Evolutionary conservation across 2,329 filamentous ascomycete genomes (phyloP), one percentile per base, ranked within the genome.

Genomic region (Hypoxylon sp.): DNA sequence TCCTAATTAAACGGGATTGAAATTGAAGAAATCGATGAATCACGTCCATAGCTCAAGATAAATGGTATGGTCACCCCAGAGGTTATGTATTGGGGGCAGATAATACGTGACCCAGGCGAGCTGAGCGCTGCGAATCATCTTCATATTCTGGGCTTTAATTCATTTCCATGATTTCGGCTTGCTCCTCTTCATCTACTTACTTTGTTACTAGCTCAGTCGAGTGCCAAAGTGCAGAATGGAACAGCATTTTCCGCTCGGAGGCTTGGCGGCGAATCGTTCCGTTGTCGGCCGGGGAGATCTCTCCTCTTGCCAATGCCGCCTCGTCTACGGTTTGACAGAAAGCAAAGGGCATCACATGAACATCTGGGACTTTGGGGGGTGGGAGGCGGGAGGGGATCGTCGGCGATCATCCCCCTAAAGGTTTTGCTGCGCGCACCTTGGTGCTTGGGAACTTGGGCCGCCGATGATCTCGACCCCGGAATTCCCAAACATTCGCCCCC

Each of bases 391-490:
- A 54, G 55, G 50, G 48, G 61, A 64, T 64, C 54, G 61, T 64
- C 54, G 61, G 33, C 49, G 61, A 64, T 64, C 61, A 59, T 59
- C 45, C 55, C 57, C 50, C 61, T 22, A 28, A 58, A 50, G 50
- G 40, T 33, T 40, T 11, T 40, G 42, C 22, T 26, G 24, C 61
- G 44, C 53, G 48, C 54, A n/a, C n/a, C n/a, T n/a, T n/a, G n/a
- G n/a, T n/a, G n/a, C 32, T 59, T 46, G 55, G 50, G 32, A 59
- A 49, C 36, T 51, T 56, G 59, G 59, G 45, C 30, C 42, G 18
- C 38, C 24, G 63, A 55, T 48, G 63, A 66, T 66, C 63, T 66
- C 54, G 53, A 66, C 58, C 63, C 58, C 63, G 46, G 63, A 65
- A 61, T 62, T 65, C 51, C 51, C 63, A 61, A 44, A 42, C 48